Conservation (phyloP, 2,329 filamentous ascomycete genomes). For the Xylaria hypoxylon region DNA sequence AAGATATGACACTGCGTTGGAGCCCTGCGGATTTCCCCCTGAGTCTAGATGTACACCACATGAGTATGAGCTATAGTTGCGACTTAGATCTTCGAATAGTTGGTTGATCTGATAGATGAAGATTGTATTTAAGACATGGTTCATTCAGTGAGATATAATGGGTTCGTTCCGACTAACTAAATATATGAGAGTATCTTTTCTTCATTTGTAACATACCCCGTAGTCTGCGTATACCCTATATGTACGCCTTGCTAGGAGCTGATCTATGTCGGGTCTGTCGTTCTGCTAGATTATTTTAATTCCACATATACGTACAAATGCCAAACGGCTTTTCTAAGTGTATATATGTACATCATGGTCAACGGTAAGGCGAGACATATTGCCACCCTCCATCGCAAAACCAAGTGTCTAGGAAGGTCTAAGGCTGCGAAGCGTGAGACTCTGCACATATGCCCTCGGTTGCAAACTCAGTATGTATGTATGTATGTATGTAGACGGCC, state of each 20-base stretch:
- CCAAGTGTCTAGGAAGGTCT: background rate
- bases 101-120: background rate
- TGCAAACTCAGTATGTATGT: background rate
- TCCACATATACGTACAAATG: conserved; percentile 16
- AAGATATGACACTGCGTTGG: background rate
- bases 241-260: background rate
- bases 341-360: conserved; percentile 18
- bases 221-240: background rate
- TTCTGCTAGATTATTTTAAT: background rate
- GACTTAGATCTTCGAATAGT: background rate
- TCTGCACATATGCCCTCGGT: background rate
- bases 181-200: background rate
- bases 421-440: background rate
- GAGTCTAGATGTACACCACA: conserved; percentile 11
- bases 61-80: background rate
- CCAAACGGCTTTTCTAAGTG: background rate
- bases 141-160: background rate
- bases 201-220: background rate
- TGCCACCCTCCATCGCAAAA: background rate
- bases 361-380: background rate
- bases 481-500: background rate
- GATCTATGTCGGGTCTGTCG: background rate
- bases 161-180: too few species aligned
- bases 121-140: conserved; percentile 1
- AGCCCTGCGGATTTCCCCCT: background rate